Conservation (phyloP, 2,329 filamentous ascomycete genomes). For the Hymenoscyphus repandus region DNA sequence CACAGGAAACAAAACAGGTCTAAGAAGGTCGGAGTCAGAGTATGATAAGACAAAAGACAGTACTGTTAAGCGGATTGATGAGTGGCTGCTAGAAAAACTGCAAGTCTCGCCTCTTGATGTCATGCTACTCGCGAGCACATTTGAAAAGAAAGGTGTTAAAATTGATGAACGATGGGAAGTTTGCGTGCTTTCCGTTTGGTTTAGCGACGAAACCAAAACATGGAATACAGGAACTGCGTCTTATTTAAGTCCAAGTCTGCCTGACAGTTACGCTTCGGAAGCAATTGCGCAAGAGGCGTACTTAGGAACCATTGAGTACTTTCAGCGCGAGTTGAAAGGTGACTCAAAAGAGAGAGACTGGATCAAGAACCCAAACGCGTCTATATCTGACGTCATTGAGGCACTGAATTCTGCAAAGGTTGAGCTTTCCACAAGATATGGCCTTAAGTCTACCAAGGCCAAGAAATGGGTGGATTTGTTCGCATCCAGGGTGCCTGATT, state of each 20-base stretch:
- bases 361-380: too few relatives aligned
- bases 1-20: background rate
- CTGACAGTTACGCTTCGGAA: background rate
- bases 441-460: background rate
- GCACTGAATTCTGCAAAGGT: too few relatives aligned
- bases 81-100: constrained; percentile 20
- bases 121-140: constrained; percentile 15
- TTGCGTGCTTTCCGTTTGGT: constrained; percentile 19
- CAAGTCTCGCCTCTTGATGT: constrained; percentile 20
- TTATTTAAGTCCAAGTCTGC: constrained; percentile 2
- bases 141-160: constrained; percentile 1
- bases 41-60: constrained; percentile 2
- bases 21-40: background rate
- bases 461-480: constrained; percentile 1
- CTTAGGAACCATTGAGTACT: too few relatives aligned
- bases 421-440: too few relatives aligned
- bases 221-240: background rate
- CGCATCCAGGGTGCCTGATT: constrained; percentile 1
- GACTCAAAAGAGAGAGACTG: too few relatives aligned
- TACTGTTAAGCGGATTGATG: constrained; percentile 14
- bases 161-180: constrained; percentile 12
- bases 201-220: constrained; percentile 10
- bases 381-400: too few relatives aligned
- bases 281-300: background rate
- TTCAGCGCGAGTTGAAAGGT: too few relatives aligned